A percentile compares a stretch with the other conserved stretches of the same genome.
Conservation (phyloP, 1,284 basidiomycete species). For the Leccinum griseonigrum region DNA sequence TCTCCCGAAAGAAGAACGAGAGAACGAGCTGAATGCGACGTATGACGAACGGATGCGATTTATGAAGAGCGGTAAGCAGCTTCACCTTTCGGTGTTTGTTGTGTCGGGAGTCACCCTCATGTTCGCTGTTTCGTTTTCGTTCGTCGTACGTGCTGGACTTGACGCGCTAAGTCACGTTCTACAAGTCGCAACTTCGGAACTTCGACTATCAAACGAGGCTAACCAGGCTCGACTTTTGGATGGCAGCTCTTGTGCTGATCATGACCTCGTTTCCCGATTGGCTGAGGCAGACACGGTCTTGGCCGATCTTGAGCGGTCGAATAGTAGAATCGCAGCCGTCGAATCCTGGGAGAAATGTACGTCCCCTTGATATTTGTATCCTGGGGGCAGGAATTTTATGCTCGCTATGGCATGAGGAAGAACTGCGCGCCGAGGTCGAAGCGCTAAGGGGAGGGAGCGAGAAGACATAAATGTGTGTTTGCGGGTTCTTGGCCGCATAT, state of each 20-base stretch:
- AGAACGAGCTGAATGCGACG: conserved; percentile 93
- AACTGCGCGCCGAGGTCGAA: conserved; percentile 91
- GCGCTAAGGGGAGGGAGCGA: conserved; percentile 79
- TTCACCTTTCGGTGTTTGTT: neutral
- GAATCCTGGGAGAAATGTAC: conserved; percentile 82
- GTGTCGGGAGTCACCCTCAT: conserved; percentile 2
- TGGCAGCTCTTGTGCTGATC: conserved; percentile 86
- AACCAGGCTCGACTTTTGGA: conserved; percentile 90
- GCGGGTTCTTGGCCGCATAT: neutral
- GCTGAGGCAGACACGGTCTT: conserved; percentile 92
- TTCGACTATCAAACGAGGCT: conserved; percentile 87
- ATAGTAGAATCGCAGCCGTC: conserved; percentile 86
- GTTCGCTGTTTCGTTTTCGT: neutral
- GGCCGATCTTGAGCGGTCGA: conserved; percentile 90
- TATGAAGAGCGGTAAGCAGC: conserved; percentile 82
- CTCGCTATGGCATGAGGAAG: conserved; percentile 64
- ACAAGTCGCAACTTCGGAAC: conserved; percentile 88
- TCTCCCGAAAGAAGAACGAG: conserved; percentile 66
- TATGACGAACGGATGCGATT: conserved; percentile 95
- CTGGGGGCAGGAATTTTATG: neutral
- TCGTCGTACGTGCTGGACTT: conserved; percentile 54
- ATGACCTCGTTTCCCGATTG: conserved; percentile 85
- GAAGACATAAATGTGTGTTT: conserved; percentile 61
- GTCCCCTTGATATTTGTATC: conserved; percentile 17
- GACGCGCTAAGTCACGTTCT: conserved; percentile 80